phyloP scores from a whole-genome alignment of 1,139 yeast species.

The Geotrichum carabidarum region DNA sequence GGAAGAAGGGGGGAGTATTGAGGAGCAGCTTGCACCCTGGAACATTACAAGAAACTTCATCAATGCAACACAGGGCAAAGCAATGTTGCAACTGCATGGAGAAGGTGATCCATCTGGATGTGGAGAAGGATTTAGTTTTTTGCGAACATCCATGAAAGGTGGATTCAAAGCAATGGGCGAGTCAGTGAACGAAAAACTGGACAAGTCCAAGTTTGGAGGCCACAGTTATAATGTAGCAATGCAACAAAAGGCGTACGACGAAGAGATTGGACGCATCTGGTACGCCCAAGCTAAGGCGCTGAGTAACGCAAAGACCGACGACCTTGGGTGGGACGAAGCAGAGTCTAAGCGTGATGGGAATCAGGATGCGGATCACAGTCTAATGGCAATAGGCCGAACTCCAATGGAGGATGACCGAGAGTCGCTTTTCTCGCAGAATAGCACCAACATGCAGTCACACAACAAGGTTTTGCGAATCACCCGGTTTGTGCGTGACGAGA shows the following conservation, averaged over 20 bases:
- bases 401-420: conserved; percentile 36
- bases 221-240: conserved; percentile 76
- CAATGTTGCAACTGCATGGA: conserved; percentile 94
- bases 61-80: conserved; percentile 91
- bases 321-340: conserved; percentile 36
- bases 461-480: conserved; percentile 64
- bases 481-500: conserved; percentile 73
- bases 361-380: conserved; percentile 2
- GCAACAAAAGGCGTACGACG: conserved; percentile 89
- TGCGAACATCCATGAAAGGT: conserved; percentile 91
- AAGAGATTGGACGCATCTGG: conserved; percentile 88
- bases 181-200: conserved; percentile 41
- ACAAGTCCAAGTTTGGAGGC: conserved; percentile 49
- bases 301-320: conserved; percentile 39
- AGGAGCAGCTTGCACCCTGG: conserved; percentile 93
- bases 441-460: conserved; percentile 25
- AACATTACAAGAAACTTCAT: conserved; percentile 83
- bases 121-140: conserved; percentile 84
- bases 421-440: conserved; percentile 35
- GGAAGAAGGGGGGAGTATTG: conserved; percentile 51
- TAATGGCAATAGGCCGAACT: conserved; percentile 4
- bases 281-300: conserved; percentile 70
- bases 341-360: conserved; percentile 32
- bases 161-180: conserved; percentile 69
- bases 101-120: conserved; percentile 95